Base-by-base conservation (phyloP, 176 grass and related monocot genomes). In the Cenchrus americanus region DNA sequence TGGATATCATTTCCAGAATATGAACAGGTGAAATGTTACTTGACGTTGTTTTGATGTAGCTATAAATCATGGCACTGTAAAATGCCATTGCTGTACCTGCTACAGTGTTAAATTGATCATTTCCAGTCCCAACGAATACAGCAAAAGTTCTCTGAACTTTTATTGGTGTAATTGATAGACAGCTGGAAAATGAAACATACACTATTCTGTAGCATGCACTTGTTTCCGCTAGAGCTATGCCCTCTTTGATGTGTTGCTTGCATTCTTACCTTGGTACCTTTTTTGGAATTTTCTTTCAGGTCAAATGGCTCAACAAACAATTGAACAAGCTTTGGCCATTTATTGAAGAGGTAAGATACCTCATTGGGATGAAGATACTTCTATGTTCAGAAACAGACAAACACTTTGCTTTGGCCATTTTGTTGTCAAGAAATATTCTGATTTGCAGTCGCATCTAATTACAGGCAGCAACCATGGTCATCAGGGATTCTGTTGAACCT, bases 301-400 rank as follows among this genome's bases (percentile, higher is more conserved):
- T 99, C 49, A 96, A 99, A 87, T 99, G 96, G 96, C 87, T 99
- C 27, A 99, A 99, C 74, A 94, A 85, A 74, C 81, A 87, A 81
- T 77, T 96, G 75, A 89, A 77, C 84, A 99, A 99, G 70, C 80
- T 99, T 27, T 99, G 96, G 96, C 96, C 96, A 49, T 99, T 94
- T 89, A 80, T 99, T 71, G 96, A 82, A 55, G 96, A 94, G 79
- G 96, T 90, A 86, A 66, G 58, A 72, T 62, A 77, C 49, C 19
- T 37, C 6, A 21, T 6, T 21, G 40, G 32, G 59, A 84, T 10
- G 51, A 81, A 68, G 37, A 41, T 19, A 60, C 18, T 70, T 49
- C 15, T 41, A 80, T 75, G 82, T 67, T 43, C 57, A 58, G 47
- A 14, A 32, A 66, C 19, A 57, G 12, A 12, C 30, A 37, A 12